Evolutionary conservation across 2,329 filamentous ascomycete genomes (phyloP), one percentile per base, ranked within the genome.

Genomic region (Fusarium sp.): DNA sequence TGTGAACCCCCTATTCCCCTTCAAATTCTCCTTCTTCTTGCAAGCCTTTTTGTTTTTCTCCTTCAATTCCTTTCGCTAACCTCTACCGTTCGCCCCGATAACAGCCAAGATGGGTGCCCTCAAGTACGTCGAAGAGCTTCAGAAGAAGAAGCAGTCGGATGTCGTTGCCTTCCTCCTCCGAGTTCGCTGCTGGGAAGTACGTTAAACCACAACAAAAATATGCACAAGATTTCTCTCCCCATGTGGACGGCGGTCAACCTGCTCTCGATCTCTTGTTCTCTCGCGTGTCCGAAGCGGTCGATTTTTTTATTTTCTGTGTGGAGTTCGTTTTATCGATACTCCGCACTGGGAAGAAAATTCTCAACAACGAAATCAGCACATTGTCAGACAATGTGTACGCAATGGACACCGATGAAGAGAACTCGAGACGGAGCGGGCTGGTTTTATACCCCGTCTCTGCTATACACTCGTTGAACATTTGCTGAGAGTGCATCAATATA

Each of bases 121-220:
- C 86, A 99, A 99, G 89, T 99, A 97, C 89, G 93, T 99, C 87
- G 97, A 99, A 91, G 96, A 99, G 91, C 92, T 99, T 88, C 94
- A 97, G 86, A 98, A 99, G 94, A 97, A 97, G 93, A 99, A 99
- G 94, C 96, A 99, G 92, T 97, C 93, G 85, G 96, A 99, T 90
- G 92, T 99, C 83, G 93, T 98, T 88, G 94, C 94, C 88, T 99
- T 99, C 91, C 92, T 99, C 87, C 93, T 97, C 86, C 95, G 94
- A 85, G 94, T 97, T 83, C 94, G 96, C 88, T 99, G 96, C 94
- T 99, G 96, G 96, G 96, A 99, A 93, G 95, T 95, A 89, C 87
- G 89, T 89, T 88, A 79, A 87, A 65, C 62, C 55, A 65, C 61
- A 38, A 51, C 59, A 51, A 57, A 40, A 80, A 77, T 76, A 73